Percentiles rank a stretch among this genome's conserved stretches.
These are phyloP conservation scores for Penicillium sp. DNA, from an alignment of 2,329 filamentous ascomycete species.

Conservation along the genomic window DNA sequence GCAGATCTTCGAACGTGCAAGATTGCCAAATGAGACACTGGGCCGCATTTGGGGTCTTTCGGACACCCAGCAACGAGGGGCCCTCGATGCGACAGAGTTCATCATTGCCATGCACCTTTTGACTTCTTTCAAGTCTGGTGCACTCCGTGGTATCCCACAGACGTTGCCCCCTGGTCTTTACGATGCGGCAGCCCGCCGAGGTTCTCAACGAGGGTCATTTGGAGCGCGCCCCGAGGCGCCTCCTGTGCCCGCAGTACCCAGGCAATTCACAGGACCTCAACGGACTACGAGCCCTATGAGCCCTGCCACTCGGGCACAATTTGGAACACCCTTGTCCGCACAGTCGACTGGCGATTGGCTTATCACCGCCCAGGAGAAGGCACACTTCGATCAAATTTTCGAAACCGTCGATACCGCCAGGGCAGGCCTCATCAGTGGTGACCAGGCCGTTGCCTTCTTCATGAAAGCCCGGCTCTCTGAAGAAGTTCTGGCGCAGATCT, in stretches of 20 bases:
- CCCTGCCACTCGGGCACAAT: slow-evolving; percentile 46
- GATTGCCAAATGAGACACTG: slow-evolving; percentile 84
- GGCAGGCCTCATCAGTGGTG: slow-evolving; percentile 84
- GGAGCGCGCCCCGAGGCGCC: slow-evolving; percentile 57
- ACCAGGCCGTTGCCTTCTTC: slow-evolving; percentile 93
- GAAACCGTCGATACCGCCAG: slow-evolving; percentile 78
- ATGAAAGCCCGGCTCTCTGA: slow-evolving; percentile 89
- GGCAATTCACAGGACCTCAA: slow-evolving; percentile 71
- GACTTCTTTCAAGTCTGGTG: slow-evolving; percentile 84
- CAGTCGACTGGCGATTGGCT: slow-evolving; percentile 75
- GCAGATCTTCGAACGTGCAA: slow-evolving; percentile 91
- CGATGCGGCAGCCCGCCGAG: slow-evolving; percentile 81
- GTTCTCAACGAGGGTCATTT: slow-evolving; percentile 55
- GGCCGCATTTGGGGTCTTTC: slow-evolving; percentile 96
- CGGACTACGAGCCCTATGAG: slow-evolving; percentile 65
- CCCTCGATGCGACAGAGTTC: slow-evolving; percentile 86
- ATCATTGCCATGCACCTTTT: slow-evolving; percentile 98
- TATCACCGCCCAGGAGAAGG: slow-evolving; percentile 81
- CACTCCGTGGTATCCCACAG: slow-evolving; percentile 76
- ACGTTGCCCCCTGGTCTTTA: slow-evolving; percentile 84
- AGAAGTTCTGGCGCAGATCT: slow-evolving; percentile 88
- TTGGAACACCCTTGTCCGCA: slow-evolving; percentile 55
- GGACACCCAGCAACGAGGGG: slow-evolving; percentile 89
- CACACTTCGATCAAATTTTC: slow-evolving; percentile 85
- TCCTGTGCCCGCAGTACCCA: slow-evolving; percentile 71